Evolutionary conservation across 805 yeast genomes (phyloP).

Genomic region (Ogataea sp.): DNA sequence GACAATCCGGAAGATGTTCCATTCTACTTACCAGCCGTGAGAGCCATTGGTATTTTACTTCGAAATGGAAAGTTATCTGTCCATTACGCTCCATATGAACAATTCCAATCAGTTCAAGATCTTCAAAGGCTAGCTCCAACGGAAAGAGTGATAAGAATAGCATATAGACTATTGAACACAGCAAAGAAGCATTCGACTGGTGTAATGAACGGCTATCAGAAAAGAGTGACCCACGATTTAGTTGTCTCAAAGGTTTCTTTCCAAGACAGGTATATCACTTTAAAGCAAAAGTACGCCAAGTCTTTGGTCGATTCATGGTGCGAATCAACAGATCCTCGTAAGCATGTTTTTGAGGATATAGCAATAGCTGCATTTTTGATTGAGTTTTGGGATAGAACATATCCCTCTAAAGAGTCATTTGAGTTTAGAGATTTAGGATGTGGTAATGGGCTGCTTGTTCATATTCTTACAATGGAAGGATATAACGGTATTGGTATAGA

Average conservation of each 20-base stretch:
- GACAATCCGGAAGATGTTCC: slow-evolving; percentile 55
- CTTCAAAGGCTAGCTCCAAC: slow-evolving; percentile 29
- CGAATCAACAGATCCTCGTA: slow-evolving; percentile 91
- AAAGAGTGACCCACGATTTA: slow-evolving; percentile 81
- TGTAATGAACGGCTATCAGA: slow-evolving; percentile 74
- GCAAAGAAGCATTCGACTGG: slow-evolving; percentile 81
- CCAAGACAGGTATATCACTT: slow-evolving; percentile 70
- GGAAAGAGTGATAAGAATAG: slow-evolving; percentile 73
- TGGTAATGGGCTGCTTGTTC: slow-evolving; percentile 85
- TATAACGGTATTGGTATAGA: slow-evolving; percentile 79
- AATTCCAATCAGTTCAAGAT: slow-evolving; percentile 13
- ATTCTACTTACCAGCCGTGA: slow-evolving; percentile 81
- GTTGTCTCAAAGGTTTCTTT: slow-evolving; percentile 78
- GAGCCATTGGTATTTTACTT: slow-evolving; percentile 65
- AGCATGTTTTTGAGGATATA: slow-evolving; percentile 93
- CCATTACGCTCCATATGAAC: slow-evolving; percentile 62
- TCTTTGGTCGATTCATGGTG: slow-evolving; percentile 73
- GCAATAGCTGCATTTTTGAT: slow-evolving; percentile 93
- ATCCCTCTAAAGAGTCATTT: slow-evolving; percentile 32
- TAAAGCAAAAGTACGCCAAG: slow-evolving; percentile 78
- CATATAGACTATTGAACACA: slow-evolving; percentile 70
- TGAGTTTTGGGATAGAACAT: slow-evolving; percentile 66
- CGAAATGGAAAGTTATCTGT: slow-evolving; percentile 46
- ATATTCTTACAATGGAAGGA: slow-evolving; percentile 72
- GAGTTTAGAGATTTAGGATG: slow-evolving; percentile 89